Conservation (phyloP, 768 basidiomycete species). For the Albatrellus ellisii region DNA sequence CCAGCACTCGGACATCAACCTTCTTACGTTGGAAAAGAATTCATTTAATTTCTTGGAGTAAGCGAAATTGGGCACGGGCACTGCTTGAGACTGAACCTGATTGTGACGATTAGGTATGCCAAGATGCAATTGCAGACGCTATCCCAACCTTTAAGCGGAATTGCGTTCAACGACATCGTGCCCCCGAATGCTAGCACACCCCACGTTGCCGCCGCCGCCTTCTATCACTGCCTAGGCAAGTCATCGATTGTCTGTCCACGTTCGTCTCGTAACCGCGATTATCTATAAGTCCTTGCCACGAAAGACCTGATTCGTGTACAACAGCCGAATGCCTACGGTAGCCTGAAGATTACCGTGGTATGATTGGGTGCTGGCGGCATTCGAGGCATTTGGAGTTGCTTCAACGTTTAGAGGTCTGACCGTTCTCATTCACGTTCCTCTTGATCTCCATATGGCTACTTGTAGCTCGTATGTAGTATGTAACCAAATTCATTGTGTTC, state of each 20-base stretch:
- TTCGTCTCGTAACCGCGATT: neutral
- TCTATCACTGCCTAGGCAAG: conserved; percentile 77
- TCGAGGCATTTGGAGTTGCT: neutral
- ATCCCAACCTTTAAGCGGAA: conserved; percentile 28
- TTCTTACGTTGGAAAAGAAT: conserved; percentile 55
- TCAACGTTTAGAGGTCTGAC: neutral
- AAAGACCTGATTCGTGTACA: conserved; percentile 53
- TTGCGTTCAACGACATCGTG: conserved; percentile 55
- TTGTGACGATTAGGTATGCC: conserved; percentile 39
- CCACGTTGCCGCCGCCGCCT: conserved; percentile 69
- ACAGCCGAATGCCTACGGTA: conserved; percentile 49
- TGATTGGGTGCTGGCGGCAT: conserved; percentile 13
- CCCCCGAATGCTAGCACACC: conserved; percentile 54
- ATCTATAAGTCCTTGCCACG: conserved; percentile 51
- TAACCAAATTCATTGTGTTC: too few relatives aligned
- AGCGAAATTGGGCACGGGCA: conserved; percentile 12
- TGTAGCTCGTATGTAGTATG: too few relatives aligned
- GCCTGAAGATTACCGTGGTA: conserved; percentile 29
- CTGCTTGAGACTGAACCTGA: neutral
- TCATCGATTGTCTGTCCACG: neutral
- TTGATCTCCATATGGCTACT: neutral
- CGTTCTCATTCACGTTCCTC: too few relatives aligned
- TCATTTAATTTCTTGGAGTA: conserved; percentile 76
- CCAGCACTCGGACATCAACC: conserved; percentile 41
- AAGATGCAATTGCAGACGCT: conserved; percentile 62